Evolutionary conservation across 306 rosid species (phyloP), one percentile per base, ranked within the genome.

Genomic region (Morella rubra): DNA sequence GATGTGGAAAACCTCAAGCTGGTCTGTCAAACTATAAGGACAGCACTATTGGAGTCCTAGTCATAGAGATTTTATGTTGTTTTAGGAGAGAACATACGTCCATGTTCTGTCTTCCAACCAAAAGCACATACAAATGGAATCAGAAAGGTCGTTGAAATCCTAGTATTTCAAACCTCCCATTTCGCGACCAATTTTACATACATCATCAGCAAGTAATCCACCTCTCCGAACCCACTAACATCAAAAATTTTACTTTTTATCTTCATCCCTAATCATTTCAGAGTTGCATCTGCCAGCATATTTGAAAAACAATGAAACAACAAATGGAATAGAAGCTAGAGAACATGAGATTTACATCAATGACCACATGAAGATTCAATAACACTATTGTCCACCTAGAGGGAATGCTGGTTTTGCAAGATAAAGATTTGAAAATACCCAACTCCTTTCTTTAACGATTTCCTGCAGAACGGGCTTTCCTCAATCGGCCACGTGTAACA

Each of bases 281-380:
- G 50, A 66, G 27, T 66, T 42, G 71, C 15, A 66, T 42, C 49
- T 42, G 46, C 12, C 71, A 79, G 14, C 56, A 80, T 15, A 14
- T 9, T 5, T 19, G 44, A 71, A 66, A 83, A 58, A 76, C 81
- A 85, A 83, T 71, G 73, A 83, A 83, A 87, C 75, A 86, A 88
- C 81, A 79, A 87, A 80, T 87, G 83, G 74, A 86, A 84, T 79
- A 53, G 78, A 80, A 77, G 73, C 74, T 77, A 56, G 67, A 32
- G 67, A 83, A 64, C 75, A 79, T 76, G 78, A 81, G 79, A 90
- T 93, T 88, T 90, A 94, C 96, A 91, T 55, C 44, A 83, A 71
- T 81, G 80, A 82, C 80, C 71, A 77, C 76, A 71, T 41, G 62
- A 61, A 83, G 75, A 73, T 80, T 80, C 79, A 87, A 81, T 58